These are phyloP conservation scores for Lentinula detonsa DNA, from an alignment of 768 basidiomycete species.

Conservation along the genomic window DNA sequence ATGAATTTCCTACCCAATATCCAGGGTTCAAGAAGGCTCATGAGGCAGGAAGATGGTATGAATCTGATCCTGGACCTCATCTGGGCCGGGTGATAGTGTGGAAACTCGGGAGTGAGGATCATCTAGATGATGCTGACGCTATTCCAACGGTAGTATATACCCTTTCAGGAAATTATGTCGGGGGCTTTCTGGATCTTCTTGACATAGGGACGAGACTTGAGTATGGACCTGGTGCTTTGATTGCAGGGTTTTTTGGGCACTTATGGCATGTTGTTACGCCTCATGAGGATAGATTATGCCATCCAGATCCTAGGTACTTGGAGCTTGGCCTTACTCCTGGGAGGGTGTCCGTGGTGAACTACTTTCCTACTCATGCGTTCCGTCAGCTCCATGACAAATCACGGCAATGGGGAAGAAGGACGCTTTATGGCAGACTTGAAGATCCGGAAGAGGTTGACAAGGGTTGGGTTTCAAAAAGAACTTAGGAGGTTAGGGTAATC, in stretches of 20 bases:
- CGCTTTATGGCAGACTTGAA: neutral
- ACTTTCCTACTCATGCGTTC: neutral
- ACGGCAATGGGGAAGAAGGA: neutral
- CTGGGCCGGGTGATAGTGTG: neutral
- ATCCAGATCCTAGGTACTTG: neutral
- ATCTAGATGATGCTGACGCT: neutral
- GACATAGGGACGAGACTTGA: neutral
- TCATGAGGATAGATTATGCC: neutral
- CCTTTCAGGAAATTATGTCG: neutral
- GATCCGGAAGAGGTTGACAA: too few relatives aligned
- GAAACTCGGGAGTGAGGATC: neutral
- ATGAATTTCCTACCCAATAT: neutral
- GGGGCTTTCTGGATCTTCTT: neutral
- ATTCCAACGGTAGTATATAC: neutral
- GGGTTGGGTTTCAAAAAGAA: too few relatives aligned
- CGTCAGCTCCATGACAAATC: neutral
- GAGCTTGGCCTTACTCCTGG: neutral
- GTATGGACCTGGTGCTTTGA: neutral
- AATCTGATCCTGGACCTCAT: neutral
- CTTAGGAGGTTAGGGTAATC: too few relatives aligned
- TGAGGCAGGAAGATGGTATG: neutral
- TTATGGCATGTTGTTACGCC: neutral
- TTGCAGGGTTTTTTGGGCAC: neutral
- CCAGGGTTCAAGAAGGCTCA: neutral
- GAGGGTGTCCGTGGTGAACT: neutral